A percentile compares a stretch with the other conserved stretches of the same genome.
Conservation (phyloP, 2,329 filamentous ascomycete species). For the Pseudogymnoascus sp. region DNA sequence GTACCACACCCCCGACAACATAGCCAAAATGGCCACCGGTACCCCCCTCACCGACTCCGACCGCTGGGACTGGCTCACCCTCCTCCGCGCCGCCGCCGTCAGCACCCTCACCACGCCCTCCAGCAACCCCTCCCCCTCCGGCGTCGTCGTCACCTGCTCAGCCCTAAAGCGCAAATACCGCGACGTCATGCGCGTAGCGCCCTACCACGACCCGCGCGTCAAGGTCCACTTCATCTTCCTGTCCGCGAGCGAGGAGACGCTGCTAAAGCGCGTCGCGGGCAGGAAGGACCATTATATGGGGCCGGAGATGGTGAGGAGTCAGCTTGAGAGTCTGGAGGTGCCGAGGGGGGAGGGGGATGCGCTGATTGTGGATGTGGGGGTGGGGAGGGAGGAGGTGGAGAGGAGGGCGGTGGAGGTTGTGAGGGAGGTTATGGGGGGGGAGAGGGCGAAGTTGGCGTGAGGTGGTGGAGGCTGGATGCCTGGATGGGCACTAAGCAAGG, state of each 20-base stretch:
- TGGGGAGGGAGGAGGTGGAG: conserved; percentile 50
- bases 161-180: conserved; percentile 96
- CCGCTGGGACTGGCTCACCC: no score
- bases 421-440: not conserved
- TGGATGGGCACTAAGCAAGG: no score
- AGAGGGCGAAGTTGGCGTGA: not conserved
- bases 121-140: conserved; percentile 40
- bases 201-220: conserved; percentile 65
- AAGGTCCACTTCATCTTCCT: conserved; percentile 90
- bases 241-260: conserved; percentile 63
- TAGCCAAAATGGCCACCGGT: conserved; percentile 83
- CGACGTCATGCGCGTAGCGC: conserved; percentile 76
- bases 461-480: no score
- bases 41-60: conserved; percentile 76
- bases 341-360: conserved; percentile 67
- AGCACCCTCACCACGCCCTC: no score
- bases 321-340: conserved; percentile 80
- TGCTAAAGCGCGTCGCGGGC: conserved; percentile 65
- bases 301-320: conserved; percentile 86
- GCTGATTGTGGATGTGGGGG: conserved; percentile 60
- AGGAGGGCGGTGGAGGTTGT: conserved; percentile 44
- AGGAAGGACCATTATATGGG: conserved; percentile 93
- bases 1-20: conserved; percentile 71
- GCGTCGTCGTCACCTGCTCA: conserved; percentile 93
- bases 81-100: no score